These are phyloP conservation scores for Backusella sp. DNA, from an alignment of 192 early-diverging fungal genomes.

Conservation along the genomic window DNA sequence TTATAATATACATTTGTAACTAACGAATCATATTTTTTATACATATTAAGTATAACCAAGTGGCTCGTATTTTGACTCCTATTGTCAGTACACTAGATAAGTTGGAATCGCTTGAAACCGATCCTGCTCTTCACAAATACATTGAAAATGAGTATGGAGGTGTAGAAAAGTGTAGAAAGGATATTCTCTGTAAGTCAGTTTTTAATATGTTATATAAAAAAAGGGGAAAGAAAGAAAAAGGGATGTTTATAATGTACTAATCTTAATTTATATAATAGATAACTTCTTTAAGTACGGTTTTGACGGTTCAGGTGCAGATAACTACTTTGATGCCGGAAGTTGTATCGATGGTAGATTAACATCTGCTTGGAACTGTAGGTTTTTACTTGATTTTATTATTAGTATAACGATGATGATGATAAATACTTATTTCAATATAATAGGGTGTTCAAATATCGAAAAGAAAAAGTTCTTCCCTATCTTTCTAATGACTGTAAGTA, in stretches of 20 bases:
- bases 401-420: neutral
- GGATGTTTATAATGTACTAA: neutral
- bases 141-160: constrained; percentile 71
- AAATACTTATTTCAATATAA: neutral
- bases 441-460: constrained; percentile 81
- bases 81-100: constrained; percentile 77
- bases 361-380: constrained; percentile 80
- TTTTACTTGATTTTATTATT: neutral
- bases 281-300: constrained; percentile 98
- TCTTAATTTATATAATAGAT: constrained; percentile 24
- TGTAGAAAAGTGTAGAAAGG: constrained; percentile 62
- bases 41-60: constrained; percentile 81
- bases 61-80: constrained; percentile 91
- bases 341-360: constrained; percentile 98
- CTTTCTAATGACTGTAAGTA: constrained; percentile 78
- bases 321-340: constrained; percentile 86
- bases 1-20: neutral
- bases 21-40: constrained; percentile 4
- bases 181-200: constrained; percentile 56
- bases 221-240: neutral
- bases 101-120: constrained; percentile 59
- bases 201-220: neutral
- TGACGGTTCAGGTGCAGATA: constrained; percentile 93
- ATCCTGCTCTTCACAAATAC: constrained; percentile 62
- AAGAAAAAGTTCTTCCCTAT: constrained; percentile 93